Percentiles rank a stretch among this genome's conserved stretches.
Conservation (phyloP, 129 eudicot genomes). For the Flaveria bidentis region DNA sequence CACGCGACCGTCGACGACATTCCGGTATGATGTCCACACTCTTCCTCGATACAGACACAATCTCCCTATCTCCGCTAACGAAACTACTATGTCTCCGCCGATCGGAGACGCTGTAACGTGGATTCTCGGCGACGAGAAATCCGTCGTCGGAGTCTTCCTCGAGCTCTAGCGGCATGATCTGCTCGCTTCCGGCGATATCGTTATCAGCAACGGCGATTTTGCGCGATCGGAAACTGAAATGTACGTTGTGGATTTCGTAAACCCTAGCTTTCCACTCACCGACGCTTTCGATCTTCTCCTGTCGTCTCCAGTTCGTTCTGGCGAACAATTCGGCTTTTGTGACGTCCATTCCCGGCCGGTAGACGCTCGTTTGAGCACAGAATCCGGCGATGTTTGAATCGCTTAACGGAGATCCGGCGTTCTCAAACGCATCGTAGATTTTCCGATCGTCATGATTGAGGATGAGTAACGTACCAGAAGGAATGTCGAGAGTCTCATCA, state of each 20-base stretch:
- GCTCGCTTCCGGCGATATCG: slow-evolving; percentile 46
- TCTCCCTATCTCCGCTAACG: slow-evolving; percentile 65
- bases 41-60: slow-evolving; percentile 63
- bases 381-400: slow-evolving; percentile 68
- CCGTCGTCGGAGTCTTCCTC: slow-evolving; percentile 90
- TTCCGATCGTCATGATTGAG: slow-evolving; percentile 81
- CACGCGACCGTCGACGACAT: slow-evolving; percentile 35
- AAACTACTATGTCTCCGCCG: slow-evolving; percentile 88
- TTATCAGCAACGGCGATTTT: slow-evolving; percentile 51
- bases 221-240: slow-evolving; percentile 83
- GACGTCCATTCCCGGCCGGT: slow-evolving; percentile 98
- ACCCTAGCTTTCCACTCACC: slow-evolving; percentile 94
- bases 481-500: slow-evolving; percentile 40
- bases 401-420: slow-evolving; percentile 66
- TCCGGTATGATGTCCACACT: slow-evolving; percentile 72
- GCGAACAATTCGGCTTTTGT: slow-evolving; percentile 71
- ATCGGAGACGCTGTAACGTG: slow-evolving; percentile 56
- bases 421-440: slow-evolving; percentile 87
- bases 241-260: slow-evolving; percentile 78
- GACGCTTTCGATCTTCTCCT: slow-evolving; percentile 76
- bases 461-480: slow-evolving; percentile 67
- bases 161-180: slow-evolving; percentile 76
- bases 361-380: slow-evolving; percentile 75
- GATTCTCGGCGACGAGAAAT: slow-evolving; percentile 82
- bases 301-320: slow-evolving; percentile 84